Percentiles rank a stretch among this genome's conserved stretches.
Evolutionary conservation across 169 alveolate species (phyloP).

Genomic region (Perkinsus chesapeaki): DNA sequence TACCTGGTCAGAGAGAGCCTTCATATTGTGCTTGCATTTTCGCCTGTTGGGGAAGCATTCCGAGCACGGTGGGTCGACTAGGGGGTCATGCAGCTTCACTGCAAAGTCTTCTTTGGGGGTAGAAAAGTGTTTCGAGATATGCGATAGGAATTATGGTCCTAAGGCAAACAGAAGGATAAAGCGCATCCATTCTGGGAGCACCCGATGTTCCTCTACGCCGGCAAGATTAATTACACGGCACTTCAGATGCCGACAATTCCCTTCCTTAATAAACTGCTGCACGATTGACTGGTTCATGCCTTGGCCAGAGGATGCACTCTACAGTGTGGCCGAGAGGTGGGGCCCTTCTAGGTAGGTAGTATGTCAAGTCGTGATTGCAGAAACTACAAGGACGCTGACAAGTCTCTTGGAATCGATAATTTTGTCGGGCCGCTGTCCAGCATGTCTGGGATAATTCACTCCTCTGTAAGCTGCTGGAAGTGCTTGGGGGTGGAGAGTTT

Average conservation of each 20-base stretch:
- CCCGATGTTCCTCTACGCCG: no score
- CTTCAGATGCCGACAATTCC: slow-evolving; percentile 62
- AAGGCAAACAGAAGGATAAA: no score
- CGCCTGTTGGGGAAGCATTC: slow-evolving; percentile 77
- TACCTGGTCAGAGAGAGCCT: slow-evolving; percentile 64
- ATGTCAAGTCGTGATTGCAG: background rate
- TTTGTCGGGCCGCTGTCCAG: slow-evolving; percentile 53
- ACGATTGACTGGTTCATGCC: slow-evolving; percentile 79
- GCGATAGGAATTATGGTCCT: no score
- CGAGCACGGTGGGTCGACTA: slow-evolving; percentile 50
- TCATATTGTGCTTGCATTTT: slow-evolving; percentile 71
- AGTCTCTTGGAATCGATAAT: slow-evolving; percentile 57
- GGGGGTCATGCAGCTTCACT: background rate
- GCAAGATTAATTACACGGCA: no score
- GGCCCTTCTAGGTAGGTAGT: background rate
- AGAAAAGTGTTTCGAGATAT: no score
- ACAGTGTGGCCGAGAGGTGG: slow-evolving; percentile 73
- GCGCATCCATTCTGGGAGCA: no score
- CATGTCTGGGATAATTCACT: slow-evolving; percentile 74
- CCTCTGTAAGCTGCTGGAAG: slow-evolving; percentile 45
- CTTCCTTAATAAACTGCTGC: slow-evolving; percentile 75
- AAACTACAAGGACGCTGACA: slow-evolving; percentile 50
- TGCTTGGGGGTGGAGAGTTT: background rate
- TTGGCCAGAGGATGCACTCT: slow-evolving; percentile 87
- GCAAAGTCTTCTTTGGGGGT: no score